These are phyloP conservation scores for Leptosphaerulina australis DNA, from an alignment of 2,329 filamentous ascomycete genomes.

Conservation along the genomic window DNA sequence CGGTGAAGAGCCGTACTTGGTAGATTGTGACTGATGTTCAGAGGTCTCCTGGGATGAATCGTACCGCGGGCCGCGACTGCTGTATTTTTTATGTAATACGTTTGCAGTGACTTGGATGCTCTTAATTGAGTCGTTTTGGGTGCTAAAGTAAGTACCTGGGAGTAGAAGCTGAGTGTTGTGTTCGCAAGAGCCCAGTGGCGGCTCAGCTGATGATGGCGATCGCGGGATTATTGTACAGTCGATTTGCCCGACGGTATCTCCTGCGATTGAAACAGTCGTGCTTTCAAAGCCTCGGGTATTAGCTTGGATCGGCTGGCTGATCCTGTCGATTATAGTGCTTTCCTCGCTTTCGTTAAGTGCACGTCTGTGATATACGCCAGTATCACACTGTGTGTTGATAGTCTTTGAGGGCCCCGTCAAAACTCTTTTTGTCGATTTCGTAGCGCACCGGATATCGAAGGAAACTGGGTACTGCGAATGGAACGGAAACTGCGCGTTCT, in stretches of 20 bases:
- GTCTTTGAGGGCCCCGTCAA: background rate
- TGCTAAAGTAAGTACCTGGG: constrained; percentile 20
- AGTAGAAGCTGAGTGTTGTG: constrained; percentile 37
- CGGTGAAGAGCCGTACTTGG: constrained; percentile 25
- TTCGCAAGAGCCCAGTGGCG: constrained; percentile 17
- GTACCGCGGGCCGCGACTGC: constrained; percentile 33
- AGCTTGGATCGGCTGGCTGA: background rate
- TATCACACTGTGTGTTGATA: background rate
- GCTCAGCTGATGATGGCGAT: background rate
- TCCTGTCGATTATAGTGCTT: constrained; percentile 14
- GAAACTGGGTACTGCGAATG: constrained; percentile 18
- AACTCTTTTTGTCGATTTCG: background rate
- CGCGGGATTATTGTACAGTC: constrained; percentile 3
- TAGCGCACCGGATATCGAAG: background rate
- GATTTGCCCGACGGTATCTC: background rate
- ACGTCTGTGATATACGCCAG: background rate
- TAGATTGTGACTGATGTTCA: constrained; percentile 13
- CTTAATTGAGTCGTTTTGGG: constrained; percentile 26
- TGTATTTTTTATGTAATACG: constrained; percentile 3
- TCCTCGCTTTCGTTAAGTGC: constrained; percentile 3
- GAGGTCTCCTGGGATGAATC: constrained; percentile 43
- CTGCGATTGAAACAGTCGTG: background rate
- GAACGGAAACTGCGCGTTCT: constrained; percentile 22
- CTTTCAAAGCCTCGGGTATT: background rate
- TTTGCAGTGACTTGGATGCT: constrained; percentile 28